phyloP scores from a whole-genome alignment of 1,284 basidiomycete genomes.

The Pseudozyma flocculosa region DNA sequence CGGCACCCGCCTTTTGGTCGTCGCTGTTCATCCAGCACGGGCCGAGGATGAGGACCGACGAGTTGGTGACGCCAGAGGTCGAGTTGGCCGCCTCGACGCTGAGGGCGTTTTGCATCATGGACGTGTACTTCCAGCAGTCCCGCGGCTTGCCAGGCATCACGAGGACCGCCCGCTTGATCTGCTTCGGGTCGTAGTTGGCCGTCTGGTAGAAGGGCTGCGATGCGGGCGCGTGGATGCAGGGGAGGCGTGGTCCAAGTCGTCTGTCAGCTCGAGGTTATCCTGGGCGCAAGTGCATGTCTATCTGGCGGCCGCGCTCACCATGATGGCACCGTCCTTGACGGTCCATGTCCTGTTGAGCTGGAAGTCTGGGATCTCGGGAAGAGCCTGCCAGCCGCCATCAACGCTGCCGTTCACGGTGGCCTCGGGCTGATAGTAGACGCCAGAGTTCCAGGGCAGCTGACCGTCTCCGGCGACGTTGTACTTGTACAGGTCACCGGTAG shows the following conservation, averaged over 20 bases:
- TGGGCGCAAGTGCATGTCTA: too few species aligned
- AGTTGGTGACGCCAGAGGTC: slow-evolving; percentile 2
- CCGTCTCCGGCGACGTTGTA: slow-evolving; percentile 25
- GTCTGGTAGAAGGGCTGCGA: slow-evolving; percentile 44
- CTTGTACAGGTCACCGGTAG: slow-evolving; percentile 10
- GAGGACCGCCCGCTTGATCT: slow-evolving; percentile 51
- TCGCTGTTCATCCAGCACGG: slow-evolving; percentile 45
- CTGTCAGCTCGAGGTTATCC: too few species aligned
- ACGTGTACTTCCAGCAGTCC: slow-evolving; percentile 53
- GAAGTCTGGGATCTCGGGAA: slow-evolving; percentile 41
- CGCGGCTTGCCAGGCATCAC: slow-evolving; percentile 50
- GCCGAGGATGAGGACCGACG: slow-evolving; percentile 39
- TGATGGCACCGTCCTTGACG: slow-evolving; percentile 15
- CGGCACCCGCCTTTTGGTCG: slow-evolving; percentile 34
- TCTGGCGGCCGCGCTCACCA: slow-evolving; percentile 4
- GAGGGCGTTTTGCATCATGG: slow-evolving; percentile 41
- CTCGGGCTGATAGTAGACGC: slow-evolving; percentile 23
- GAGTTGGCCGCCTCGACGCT: slow-evolving; percentile 6
- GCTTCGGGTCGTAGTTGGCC: slow-evolving; percentile 18
- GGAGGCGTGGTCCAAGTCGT: too few species aligned
- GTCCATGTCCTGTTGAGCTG: slow-evolving; percentile 39
- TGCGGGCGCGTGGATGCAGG: neutral
- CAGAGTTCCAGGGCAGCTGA: slow-evolving; percentile 37
- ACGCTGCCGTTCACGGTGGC: slow-evolving; percentile 29
- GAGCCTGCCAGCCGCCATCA: slow-evolving; percentile 60